Evolutionary conservation across 495 filamentous ascomycete genomes (phyloP).

Genomic region (Jackrogersella minutella): DNA sequence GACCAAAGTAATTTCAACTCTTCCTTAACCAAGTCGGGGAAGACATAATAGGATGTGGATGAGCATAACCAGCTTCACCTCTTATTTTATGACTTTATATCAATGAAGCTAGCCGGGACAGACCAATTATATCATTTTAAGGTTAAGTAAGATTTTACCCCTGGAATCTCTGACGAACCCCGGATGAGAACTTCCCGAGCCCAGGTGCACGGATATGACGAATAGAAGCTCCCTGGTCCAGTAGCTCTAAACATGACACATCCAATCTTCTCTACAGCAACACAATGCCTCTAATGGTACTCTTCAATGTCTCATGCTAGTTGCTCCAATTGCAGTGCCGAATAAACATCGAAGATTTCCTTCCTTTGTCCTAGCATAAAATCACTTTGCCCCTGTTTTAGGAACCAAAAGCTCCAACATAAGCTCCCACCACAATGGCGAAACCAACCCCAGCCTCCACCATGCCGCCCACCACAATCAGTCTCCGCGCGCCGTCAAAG

Average conservation of each 20-base stretch:
- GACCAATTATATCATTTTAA: too few relatives aligned
- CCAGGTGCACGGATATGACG: slow-evolving; percentile 18
- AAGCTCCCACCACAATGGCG: slow-evolving; percentile 20
- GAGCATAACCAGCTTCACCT: too few relatives aligned
- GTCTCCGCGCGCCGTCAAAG: slow-evolving; percentile 56
- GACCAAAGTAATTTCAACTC: background rate
- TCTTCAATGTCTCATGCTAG: too few relatives aligned
- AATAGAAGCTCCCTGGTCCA: background rate
- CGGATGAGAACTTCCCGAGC: slow-evolving; percentile 31
- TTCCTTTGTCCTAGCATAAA: background rate
- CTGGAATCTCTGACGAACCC: slow-evolving; percentile 8
- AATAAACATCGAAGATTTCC: background rate
- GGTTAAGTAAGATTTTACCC: too few relatives aligned
- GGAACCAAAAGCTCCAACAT: background rate
- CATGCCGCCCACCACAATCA: slow-evolving; percentile 31
- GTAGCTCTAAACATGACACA: background rate
- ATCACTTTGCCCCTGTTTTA: background rate
- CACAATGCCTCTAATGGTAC: background rate
- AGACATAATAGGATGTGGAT: too few relatives aligned
- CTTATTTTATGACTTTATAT: too few relatives aligned
- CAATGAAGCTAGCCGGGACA: too few relatives aligned
- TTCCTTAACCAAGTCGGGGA: background rate
- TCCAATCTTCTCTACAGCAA: too few relatives aligned
- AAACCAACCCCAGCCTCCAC: slow-evolving; percentile 14
- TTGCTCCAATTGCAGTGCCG: background rate